Conservation (phyloP, 2,329 filamentous ascomycete species). For the Trichophyton mentagrophytes region DNA sequence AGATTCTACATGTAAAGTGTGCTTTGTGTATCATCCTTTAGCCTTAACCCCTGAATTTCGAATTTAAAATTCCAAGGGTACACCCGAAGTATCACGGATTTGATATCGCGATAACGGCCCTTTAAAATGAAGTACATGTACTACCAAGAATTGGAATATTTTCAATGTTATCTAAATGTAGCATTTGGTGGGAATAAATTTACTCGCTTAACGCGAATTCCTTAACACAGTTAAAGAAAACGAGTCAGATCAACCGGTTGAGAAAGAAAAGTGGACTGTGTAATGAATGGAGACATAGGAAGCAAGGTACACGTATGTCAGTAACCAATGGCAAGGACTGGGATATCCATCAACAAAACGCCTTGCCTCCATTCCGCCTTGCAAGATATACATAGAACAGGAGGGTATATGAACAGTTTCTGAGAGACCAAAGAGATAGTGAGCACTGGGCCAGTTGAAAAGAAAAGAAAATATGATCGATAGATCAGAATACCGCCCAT, state of each 20-base stretch:
- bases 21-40: background rate
- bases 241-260: background rate
- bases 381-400: background rate
- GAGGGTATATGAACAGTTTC: background rate
- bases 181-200: background rate
- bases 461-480: slow-evolving; percentile 1
- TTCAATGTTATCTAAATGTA: background rate
- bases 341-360: background rate
- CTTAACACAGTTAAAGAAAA: background rate
- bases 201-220: background rate
- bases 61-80: background rate
- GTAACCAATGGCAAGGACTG: background rate
- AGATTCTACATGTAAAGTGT: background rate
- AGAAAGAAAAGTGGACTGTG: background rate
- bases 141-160: background rate
- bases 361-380: background rate
- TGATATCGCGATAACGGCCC: background rate
- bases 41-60: background rate
- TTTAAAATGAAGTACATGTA: background rate
- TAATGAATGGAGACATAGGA: background rate
- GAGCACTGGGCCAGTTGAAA: background rate
- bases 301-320: background rate
- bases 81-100: background rate
- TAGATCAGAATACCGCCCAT: slow-evolving; percentile 4
- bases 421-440: slow-evolving; percentile 1